These are phyloP conservation scores for Aspergillus vadensis DNA, from an alignment of 2,329 filamentous ascomycete genomes.

Conservation along the genomic window DNA sequence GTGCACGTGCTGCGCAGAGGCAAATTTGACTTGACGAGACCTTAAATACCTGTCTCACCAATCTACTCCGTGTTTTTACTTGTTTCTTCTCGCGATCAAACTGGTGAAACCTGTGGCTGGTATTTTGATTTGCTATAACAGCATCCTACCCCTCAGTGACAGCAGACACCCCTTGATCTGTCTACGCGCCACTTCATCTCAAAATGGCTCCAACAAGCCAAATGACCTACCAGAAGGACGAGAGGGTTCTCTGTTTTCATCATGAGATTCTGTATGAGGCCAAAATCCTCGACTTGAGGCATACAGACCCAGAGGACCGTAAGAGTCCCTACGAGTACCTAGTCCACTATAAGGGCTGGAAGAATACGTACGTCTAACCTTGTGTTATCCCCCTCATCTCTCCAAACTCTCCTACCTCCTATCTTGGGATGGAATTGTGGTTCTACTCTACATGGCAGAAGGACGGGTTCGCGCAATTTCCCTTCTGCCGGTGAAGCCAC, in stretches of 20 bases:
- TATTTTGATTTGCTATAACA: neutral
- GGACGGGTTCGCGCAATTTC: neutral
- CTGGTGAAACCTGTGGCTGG: neutral
- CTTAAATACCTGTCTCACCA: neutral
- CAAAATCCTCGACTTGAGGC: conserved; percentile 80
- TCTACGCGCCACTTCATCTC: conserved; percentile 2
- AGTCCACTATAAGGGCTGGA: conserved; percentile 99
- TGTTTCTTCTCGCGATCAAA: neutral
- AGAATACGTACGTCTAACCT: conserved; percentile 73
- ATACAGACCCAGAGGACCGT: conserved; percentile 64
- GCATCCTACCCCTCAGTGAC: neutral
- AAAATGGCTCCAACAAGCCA: conserved; percentile 63
- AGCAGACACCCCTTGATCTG: neutral
- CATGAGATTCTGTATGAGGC: conserved; percentile 97
- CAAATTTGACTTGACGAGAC: neutral
- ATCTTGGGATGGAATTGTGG: neutral
- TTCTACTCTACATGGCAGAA: neutral
- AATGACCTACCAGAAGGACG: conserved; percentile 69
- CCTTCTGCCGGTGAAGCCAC: conserved; percentile 1
- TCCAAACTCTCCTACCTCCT: neutral
- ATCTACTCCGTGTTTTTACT: neutral
- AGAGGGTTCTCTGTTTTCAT: conserved; percentile 95
- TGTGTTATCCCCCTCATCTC: conserved; percentile 13
- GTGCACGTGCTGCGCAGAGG: conserved; percentile 8
- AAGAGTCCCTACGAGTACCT: conserved; percentile 81